Evolutionary conservation across 306 rosid species (phyloP).

Genomic region (Hylodesmum podocarpum): DNA sequence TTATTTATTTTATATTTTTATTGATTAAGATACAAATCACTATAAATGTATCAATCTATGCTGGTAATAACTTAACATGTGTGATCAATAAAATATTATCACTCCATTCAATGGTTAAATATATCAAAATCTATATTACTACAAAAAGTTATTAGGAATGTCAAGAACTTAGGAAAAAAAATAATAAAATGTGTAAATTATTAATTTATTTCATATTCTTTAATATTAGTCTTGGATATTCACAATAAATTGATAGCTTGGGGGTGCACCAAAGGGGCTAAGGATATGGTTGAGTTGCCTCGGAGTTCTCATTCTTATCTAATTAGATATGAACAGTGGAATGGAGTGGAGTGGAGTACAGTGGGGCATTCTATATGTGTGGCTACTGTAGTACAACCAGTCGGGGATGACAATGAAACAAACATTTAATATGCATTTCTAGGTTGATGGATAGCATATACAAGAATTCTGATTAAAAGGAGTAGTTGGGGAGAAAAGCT

Average conservation of each 20-base stretch:
- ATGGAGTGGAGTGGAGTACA: no score
- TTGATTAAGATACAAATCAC: no score
- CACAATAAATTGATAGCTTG: neutral
- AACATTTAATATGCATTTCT: slow-evolving; percentile 29
- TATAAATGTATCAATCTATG: no score
- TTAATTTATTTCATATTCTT: no score
- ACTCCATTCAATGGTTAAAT: neutral
- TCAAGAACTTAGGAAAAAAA: neutral
- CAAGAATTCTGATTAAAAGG: slow-evolving; percentile 20
- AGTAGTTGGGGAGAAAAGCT: slow-evolving; percentile 18
- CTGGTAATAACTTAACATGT: neutral
- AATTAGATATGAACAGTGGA: neutral
- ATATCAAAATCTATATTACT: no score
- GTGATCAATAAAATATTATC: neutral
- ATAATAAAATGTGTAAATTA: no score
- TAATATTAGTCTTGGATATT: no score
- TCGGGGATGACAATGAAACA: slow-evolving; percentile 27
- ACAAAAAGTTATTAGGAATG: neutral
- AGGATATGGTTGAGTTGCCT: slow-evolving; percentile 2
- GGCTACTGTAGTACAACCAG: slow-evolving; percentile 16
- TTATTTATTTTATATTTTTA: no score
- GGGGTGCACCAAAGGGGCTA: neutral
- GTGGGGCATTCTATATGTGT: slow-evolving; percentile 41
- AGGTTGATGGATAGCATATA: neutral
- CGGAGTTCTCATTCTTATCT: neutral